These are phyloP conservation scores for Globisporangium polare DNA, from an alignment of 352 stramenopile genomes.

Conservation along the genomic window DNA sequence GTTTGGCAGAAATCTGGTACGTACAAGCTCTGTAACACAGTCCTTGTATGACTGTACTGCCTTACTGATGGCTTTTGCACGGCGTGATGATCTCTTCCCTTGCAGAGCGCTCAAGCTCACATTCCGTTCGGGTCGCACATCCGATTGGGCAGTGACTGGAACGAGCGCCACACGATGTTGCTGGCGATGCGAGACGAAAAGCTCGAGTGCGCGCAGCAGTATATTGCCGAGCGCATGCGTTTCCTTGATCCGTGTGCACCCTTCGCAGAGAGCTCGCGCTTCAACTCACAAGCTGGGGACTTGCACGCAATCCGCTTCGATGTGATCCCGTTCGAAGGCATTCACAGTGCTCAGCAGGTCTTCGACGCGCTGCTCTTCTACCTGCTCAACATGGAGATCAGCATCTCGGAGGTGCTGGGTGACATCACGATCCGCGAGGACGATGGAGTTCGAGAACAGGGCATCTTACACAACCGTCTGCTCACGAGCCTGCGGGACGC, in stretches of 20 bases:
- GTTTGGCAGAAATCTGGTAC: background rate
- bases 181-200: slow-evolving; percentile 29
- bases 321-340: background rate
- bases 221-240: slow-evolving; percentile 30
- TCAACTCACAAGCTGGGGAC: background rate
- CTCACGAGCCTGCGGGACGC: background rate
- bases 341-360: background rate
- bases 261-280: slow-evolving; percentile 4
- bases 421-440: background rate
- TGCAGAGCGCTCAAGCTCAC: background rate
- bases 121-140: slow-evolving; percentile 12
- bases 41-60: background rate
- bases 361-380: slow-evolving; percentile 7
- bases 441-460: background rate
- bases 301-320: background rate
- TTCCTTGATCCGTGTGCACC: slow-evolving; percentile 29
- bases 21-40: background rate
- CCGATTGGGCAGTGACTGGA: slow-evolving; percentile 19
- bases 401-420: background rate
- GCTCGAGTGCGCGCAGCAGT: slow-evolving; percentile 25
- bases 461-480: background rate
- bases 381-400: slow-evolving; percentile 4
- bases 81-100: background rate
- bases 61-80: background rate
- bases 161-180: slow-evolving; percentile 24